Base-by-base conservation (phyloP, 208 protist species). In the Porcisia deanei region DNA sequence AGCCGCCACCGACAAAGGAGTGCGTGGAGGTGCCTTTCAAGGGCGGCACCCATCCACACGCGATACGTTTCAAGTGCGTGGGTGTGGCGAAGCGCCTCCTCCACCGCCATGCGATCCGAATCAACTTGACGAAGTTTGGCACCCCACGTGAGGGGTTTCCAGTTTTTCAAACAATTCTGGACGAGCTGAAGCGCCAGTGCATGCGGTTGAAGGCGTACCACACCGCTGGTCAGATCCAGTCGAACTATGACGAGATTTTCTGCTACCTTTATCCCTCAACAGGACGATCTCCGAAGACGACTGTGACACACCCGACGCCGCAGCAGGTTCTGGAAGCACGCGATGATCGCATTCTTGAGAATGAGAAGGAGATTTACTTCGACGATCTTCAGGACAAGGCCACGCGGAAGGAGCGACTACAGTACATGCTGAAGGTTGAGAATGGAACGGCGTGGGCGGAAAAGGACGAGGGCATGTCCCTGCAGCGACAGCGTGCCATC, bases 221-320 rank as follows among this genome's bases (percentile, higher is more conserved):
- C 83, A 91, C 81, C 20, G 91, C 91, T 0, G 89, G 91, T 7
- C 74, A 79, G 34, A 89, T 95, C 39, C 89, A 85, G 39, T 84
- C 88, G 25, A 89, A 77, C 82, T 95, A 95, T 78, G 79, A 94
- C 67, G 93, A 97, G 69, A 90, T 97, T 49, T 94, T 83, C 80
- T 95, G 92, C 80, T 94, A 94, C 74, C 79, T 97, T 12, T 94
- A 93, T 79, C 93, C 93, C 20, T 94, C 93, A 20, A 97, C 93
- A 1, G 87, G 81, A 9, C 83, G 88, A 20, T 93, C 90, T 10
- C 93, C 91, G 58, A 97, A 97, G 83, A 91, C 87, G 22, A 85
- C 80, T 18, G 89, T 97, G n/a, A 73, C 80, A 14, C 93, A 97
- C 81, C 91, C 91, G 14, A 87, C 83, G 0, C 83, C 90, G 60